Percentiles rank a stretch among this genome's conserved stretches.
phyloP scores from a whole-genome alignment of 345 rosid species.

The Eucalyptus guilfoylei region DNA sequence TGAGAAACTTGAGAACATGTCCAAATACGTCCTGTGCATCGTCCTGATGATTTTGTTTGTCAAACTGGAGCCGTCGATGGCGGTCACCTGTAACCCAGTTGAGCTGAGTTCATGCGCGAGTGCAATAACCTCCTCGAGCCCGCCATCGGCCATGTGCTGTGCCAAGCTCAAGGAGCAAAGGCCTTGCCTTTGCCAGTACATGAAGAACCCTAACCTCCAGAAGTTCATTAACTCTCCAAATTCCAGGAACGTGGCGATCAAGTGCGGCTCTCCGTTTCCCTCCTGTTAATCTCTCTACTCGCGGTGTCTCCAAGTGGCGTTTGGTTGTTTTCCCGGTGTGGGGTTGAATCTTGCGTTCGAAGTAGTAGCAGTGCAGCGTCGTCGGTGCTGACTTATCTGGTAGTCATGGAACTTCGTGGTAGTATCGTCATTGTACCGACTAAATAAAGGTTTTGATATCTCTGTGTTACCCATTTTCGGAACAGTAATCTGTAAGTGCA shows the following conservation, averaged over 20 bases:
- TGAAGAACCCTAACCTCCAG: conserved; percentile 54
- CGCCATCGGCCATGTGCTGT: conserved; percentile 58
- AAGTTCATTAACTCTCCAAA: conserved; percentile 66
- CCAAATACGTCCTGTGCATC: not conserved
- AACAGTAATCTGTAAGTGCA: not conserved
- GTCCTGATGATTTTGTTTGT: not conserved
- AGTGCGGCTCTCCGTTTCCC: conserved; percentile 79
- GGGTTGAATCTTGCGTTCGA: not conserved
- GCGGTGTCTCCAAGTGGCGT: not conserved
- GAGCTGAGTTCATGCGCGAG: conserved; percentile 72
- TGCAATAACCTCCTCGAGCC: conserved; percentile 52
- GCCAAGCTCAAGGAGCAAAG: conserved; percentile 65
- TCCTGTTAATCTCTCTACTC: conserved; percentile 25
- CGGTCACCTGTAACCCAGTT: conserved; percentile 63
- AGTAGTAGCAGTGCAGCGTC: not conserved
- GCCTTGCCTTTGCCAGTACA: conserved; percentile 88
- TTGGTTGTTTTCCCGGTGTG: not conserved
- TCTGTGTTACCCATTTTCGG: not conserved
- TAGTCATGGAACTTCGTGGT: not conserved
- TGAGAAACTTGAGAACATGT: not conserved
- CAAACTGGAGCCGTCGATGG: not conserved
- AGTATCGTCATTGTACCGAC: not conserved
- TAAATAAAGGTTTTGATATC: not conserved
- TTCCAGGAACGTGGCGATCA: conserved; percentile 69
- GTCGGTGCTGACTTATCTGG: not conserved